Evolutionary conservation across 306 rosid species (phyloP).

Genomic region (Prunus kanzakura): DNA sequence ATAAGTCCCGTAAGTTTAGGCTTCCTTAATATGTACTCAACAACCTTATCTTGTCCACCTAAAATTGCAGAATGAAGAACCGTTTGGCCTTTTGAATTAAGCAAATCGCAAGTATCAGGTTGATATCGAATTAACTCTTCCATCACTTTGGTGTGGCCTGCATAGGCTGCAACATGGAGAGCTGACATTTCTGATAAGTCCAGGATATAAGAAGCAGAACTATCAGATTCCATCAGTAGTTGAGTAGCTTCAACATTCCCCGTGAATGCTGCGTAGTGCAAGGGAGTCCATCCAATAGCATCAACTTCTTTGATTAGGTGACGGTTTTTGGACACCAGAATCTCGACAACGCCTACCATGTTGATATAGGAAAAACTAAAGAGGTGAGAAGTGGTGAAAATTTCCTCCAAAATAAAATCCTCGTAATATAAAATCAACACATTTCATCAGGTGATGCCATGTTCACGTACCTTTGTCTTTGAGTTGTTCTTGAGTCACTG

Average conservation of each 20-base stretch:
- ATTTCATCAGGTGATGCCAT: too few relatives aligned
- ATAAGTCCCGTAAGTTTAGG: background rate
- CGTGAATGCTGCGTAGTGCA: conserved; percentile 10
- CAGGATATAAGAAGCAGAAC: background rate
- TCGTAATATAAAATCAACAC: background rate
- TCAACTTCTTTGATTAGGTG: background rate
- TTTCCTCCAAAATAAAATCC: too few relatives aligned
- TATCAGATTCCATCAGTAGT: background rate
- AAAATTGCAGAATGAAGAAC: conserved; percentile 9
- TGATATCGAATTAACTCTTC: background rate
- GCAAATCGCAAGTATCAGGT: conserved; percentile 16
- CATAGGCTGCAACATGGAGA: conserved; percentile 3
- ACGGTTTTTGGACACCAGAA: background rate
- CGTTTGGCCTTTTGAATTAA: background rate
- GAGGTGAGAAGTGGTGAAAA: too few relatives aligned
- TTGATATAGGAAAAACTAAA: too few relatives aligned
- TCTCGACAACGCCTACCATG: background rate
- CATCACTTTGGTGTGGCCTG: background rate
- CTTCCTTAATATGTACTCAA: background rate
- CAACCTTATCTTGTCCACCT: background rate
- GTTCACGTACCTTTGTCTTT: background rate
- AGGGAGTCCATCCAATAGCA: conserved; percentile 11
- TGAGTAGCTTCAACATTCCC: background rate
- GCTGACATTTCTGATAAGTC: conserved; percentile 10
- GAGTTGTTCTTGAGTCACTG: background rate